phyloP scores from a whole-genome alignment of 768 basidiomycete species.

The Collybia sordida region DNA sequence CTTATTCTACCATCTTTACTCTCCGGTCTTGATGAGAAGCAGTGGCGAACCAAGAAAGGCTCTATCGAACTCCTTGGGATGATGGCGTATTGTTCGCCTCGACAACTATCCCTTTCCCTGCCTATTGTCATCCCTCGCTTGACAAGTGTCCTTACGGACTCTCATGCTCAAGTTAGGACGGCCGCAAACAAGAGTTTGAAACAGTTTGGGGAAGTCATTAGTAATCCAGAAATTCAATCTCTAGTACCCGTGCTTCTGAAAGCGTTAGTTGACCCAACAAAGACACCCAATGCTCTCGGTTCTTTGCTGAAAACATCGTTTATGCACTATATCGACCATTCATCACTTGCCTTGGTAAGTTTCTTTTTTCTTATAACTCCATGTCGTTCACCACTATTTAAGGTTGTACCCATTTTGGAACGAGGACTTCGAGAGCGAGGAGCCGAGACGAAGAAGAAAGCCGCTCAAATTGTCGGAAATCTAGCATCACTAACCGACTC shows the following conservation, averaged over 20 bases:
- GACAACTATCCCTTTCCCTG: slow-evolving; percentile 90
- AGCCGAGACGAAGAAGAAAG: slow-evolving; percentile 93
- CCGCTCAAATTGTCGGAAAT: slow-evolving; percentile 97
- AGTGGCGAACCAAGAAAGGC: slow-evolving; percentile 97
- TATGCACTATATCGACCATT: slow-evolving; percentile 97
- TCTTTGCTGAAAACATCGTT: slow-evolving; percentile 92
- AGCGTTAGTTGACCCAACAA: slow-evolving; percentile 92
- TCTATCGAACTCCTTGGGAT: slow-evolving; percentile 95
- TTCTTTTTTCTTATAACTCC: background rate
- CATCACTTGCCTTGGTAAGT: slow-evolving; percentile 87
- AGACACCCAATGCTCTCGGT: slow-evolving; percentile 83
- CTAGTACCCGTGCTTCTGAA: slow-evolving; percentile 89
- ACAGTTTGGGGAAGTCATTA: slow-evolving; percentile 97
- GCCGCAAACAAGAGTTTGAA: slow-evolving; percentile 96
- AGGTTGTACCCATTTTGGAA: slow-evolving; percentile 95
- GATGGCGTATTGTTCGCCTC: slow-evolving; percentile 98
- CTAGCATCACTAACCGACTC: slow-evolving; percentile 86
- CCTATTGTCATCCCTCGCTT: slow-evolving; percentile 97
- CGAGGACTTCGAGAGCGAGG: slow-evolving; percentile 89
- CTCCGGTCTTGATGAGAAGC: slow-evolving; percentile 93
- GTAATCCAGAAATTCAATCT: slow-evolving; percentile 93
- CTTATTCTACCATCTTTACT: slow-evolving; percentile 88
- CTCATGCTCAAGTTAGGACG: slow-evolving; percentile 91
- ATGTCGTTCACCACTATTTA: background rate
- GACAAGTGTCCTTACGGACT: slow-evolving; percentile 93